These are phyloP conservation scores for Nevesoporus exiguus DNA, from an alignment of 768 basidiomycete species.

Conservation along the genomic window DNA sequence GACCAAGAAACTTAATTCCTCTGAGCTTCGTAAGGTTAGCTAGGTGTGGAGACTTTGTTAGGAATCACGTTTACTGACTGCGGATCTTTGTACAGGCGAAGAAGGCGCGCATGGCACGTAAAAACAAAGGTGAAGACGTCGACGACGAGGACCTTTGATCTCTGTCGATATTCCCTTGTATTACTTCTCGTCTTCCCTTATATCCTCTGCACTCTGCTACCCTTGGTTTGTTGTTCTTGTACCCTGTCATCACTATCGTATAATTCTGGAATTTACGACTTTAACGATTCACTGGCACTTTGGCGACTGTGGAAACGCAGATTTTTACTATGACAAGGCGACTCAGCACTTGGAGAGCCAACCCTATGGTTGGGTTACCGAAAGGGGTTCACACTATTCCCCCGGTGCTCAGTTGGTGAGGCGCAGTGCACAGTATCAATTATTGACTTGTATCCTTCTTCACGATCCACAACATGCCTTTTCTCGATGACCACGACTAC, in stretches of 20 bases:
- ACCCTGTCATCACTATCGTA: slow-evolving; percentile 19
- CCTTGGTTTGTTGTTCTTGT: slow-evolving; percentile 17
- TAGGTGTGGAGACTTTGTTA: neutral
- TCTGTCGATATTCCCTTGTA: slow-evolving; percentile 6
- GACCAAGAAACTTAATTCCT: slow-evolving; percentile 78
- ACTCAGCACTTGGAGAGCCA: no score
- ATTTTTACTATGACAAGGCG: no score
- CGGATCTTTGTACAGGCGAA: slow-evolving; percentile 44
- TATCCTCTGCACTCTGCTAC: slow-evolving; percentile 18
- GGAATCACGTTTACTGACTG: slow-evolving; percentile 11
- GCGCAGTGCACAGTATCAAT: slow-evolving; percentile 10
- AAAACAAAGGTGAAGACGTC: slow-evolving; percentile 81
- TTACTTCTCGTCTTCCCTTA: slow-evolving; percentile 6
- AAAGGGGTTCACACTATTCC: no score
- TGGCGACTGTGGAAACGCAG: no score
- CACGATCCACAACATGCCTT: slow-evolving; percentile 32
- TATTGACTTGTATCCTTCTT: slow-evolving; percentile 1
- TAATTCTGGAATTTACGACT: slow-evolving; percentile 12
- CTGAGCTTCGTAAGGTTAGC: slow-evolving; percentile 75
- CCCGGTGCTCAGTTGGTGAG: neutral
- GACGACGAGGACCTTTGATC: slow-evolving; percentile 55
- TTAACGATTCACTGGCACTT: neutral
- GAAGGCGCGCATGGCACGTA: slow-evolving; percentile 94
- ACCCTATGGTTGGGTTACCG: no score
- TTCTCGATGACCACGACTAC: slow-evolving; percentile 17